phyloP scores from a whole-genome alignment of 2,329 filamentous ascomycete genomes.

The Stemphylium vesicarium region DNA sequence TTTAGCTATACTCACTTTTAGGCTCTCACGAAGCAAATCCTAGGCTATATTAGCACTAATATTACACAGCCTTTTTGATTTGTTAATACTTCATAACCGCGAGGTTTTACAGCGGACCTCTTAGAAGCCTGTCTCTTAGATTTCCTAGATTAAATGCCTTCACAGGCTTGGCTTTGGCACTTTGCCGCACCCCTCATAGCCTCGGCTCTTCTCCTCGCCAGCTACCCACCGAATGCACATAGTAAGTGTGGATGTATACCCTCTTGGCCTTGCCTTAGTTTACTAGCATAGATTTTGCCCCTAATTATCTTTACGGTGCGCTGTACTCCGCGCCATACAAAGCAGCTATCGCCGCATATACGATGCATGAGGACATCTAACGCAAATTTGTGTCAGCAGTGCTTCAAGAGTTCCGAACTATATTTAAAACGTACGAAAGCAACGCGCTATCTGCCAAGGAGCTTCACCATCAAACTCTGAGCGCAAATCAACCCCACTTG shows the following conservation, averaged over 20 bases:
- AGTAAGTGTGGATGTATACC: slow-evolving; percentile 15
- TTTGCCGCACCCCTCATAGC: slow-evolving; percentile 30
- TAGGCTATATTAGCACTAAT: not conserved
- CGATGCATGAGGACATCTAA: slow-evolving; percentile 5
- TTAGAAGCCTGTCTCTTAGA: slow-evolving; percentile 28
- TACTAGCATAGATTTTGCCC: slow-evolving; percentile 12
- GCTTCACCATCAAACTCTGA: slow-evolving; percentile 1
- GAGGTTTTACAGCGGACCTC: slow-evolving; percentile 18
- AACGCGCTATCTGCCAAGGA: not conserved
- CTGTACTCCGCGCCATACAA: slow-evolving; percentile 11
- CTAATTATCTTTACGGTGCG: slow-evolving; percentile 10
- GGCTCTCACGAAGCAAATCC: not conserved
- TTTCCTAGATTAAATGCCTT: slow-evolving; percentile 28
- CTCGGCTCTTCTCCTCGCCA: slow-evolving; percentile 31
- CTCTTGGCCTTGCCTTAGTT: not conserved
- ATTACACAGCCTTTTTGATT: slow-evolving; percentile 17
- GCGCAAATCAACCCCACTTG: slow-evolving; percentile 10
- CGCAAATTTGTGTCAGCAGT: slow-evolving; percentile 8
- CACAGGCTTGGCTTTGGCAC: slow-evolving; percentile 28
- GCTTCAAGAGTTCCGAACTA: not conserved
- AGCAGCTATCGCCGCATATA: slow-evolving; percentile 11
- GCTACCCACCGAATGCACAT: slow-evolving; percentile 30
- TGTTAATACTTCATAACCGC: slow-evolving; percentile 19
- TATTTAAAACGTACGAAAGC: not conserved
- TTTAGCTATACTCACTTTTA: slow-evolving; percentile 20